phyloP scores from a whole-genome alignment of 73 alveolate genomes.

The Stentor coeruleus region DNA sequence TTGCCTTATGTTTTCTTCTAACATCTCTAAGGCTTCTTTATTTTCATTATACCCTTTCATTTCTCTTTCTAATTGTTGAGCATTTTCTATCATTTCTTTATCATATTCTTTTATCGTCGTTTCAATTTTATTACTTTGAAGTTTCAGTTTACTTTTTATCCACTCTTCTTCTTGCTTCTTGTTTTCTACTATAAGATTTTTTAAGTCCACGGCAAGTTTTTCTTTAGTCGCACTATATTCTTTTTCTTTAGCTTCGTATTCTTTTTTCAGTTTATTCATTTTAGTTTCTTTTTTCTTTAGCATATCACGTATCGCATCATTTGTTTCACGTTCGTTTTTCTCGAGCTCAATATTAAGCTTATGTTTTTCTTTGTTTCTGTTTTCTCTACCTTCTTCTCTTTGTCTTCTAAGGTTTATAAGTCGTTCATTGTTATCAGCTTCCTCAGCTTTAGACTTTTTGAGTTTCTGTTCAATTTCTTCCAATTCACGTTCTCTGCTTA shows the following conservation, averaged over 20 bases:
- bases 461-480: slow-evolving; percentile 28
- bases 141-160: slow-evolving; percentile 6
- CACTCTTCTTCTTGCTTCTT: background rate
- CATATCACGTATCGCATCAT: background rate
- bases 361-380: slow-evolving; percentile 18
- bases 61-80: slow-evolving; percentile 14
- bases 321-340: slow-evolving; percentile 8
- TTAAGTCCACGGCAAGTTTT: background rate
- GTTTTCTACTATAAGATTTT: background rate
- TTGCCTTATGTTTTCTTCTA: background rate
- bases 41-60: background rate
- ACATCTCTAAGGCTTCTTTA: background rate
- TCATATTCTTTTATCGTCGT: slow-evolving; percentile 6
- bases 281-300: background rate
- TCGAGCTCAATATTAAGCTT: slow-evolving; percentile 17
- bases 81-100: slow-evolving; percentile 13
- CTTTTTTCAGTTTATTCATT: slow-evolving; percentile 1
- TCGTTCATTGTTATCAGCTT: background rate
- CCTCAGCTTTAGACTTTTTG: slow-evolving; percentile 14
- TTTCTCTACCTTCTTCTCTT: slow-evolving; percentile 11
- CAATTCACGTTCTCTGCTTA: slow-evolving; percentile 2
- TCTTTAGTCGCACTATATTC: background rate
- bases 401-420: slow-evolving; percentile 10
- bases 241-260: background rate
- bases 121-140: background rate